phyloP scores from a whole-genome alignment of 192 early-diverging fungal species.

The Linnemannia schmuckeri region DNA sequence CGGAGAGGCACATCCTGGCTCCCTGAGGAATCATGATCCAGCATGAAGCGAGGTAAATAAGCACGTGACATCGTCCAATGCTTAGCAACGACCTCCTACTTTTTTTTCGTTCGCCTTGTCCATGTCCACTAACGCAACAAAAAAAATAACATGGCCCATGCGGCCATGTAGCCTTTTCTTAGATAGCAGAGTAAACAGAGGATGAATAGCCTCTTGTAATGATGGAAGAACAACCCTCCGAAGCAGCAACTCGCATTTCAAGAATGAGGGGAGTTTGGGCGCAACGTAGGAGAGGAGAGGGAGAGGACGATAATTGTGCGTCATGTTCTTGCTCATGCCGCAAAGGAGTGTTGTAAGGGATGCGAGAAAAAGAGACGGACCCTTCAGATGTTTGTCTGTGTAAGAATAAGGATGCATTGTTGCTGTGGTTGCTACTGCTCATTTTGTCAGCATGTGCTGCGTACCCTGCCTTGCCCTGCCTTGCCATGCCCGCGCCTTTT shows the following conservation, averaged over 20 bases:
- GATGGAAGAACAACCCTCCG: neutral
- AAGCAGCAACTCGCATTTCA: neutral
- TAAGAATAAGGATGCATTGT: neutral
- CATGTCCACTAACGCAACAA: neutral
- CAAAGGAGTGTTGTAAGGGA: neutral
- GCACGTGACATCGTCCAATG: neutral
- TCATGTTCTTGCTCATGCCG: neutral
- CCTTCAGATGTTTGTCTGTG: neutral
- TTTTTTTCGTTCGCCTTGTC: neutral
- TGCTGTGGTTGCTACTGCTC: neutral
- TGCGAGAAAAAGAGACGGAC: neutral
- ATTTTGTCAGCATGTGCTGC: neutral
- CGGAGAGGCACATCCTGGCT: neutral
- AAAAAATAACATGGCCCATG: neutral
- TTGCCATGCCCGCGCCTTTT: neutral
- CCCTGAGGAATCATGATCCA: slow-evolving; percentile 3
- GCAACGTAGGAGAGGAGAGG: too few relatives aligned
- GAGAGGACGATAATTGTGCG: neutral
- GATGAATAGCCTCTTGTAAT: neutral
- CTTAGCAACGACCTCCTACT: neutral
- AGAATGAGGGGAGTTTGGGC: neutral
- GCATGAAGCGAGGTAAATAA: neutral
- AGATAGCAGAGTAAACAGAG: neutral
- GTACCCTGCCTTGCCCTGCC: neutral
- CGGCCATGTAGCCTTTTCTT: neutral